These are phyloP conservation scores for Plasmodium gonderi DNA, from an alignment of 169 alveolate genomes.

Conservation along the genomic window DNA sequence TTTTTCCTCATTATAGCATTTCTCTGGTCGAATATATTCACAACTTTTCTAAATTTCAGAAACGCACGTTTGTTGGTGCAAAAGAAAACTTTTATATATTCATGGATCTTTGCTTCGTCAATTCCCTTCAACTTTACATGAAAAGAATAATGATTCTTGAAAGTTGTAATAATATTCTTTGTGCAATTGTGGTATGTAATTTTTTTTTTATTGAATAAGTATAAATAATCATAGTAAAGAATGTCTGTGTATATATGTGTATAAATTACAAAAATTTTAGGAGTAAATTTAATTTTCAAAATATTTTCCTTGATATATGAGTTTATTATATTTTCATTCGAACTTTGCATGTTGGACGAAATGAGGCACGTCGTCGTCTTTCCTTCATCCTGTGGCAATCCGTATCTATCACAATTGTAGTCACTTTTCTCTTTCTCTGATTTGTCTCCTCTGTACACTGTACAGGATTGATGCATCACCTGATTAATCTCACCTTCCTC, in stretches of 20 bases:
- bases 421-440: background rate
- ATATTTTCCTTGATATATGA: conserved; percentile 43
- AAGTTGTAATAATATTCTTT: background rate
- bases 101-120: conserved; percentile 2
- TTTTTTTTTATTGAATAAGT: conserved; percentile 28
- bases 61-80: conserved; percentile 16
- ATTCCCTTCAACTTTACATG: conserved; percentile 60
- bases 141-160: conserved; percentile 17
- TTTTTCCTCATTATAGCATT: too few relatives aligned
- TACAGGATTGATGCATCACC: too few relatives aligned
- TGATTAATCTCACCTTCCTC: too few relatives aligned
- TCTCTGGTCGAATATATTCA: background rate
- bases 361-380: conserved; percentile 1
- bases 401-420: background rate
- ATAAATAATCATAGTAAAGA: conserved; percentile 58
- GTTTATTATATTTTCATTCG: conserved; percentile 23
- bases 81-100: conserved; percentile 39
- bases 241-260: conserved; percentile 73
- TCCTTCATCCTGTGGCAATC: background rate
- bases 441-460: background rate
- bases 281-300: conserved; percentile 27
- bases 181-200: conserved; percentile 22
- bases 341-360: conserved; percentile 38
- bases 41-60: background rate
- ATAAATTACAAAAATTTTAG: conserved; percentile 21